Evolutionary conservation across 495 filamentous ascomycete species (phyloP), one percentile per base, ranked within the genome.

Genomic region (Penicillium silybi): DNA sequence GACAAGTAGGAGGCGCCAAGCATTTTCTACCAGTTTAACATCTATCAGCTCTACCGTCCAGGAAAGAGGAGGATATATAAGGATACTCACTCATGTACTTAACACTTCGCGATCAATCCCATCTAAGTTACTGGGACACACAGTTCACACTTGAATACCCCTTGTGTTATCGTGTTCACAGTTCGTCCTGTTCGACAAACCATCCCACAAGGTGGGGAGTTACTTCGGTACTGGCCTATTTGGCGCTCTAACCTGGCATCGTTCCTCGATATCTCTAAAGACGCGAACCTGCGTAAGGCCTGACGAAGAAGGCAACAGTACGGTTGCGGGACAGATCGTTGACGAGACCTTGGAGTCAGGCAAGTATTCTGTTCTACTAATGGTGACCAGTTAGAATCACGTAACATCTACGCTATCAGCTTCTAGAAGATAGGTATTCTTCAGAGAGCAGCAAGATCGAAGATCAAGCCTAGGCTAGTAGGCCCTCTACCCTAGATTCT

Each of bases 211-310:
- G 41, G 25, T 26, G 41, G 41, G 41, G 41, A 44, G 41, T 19
- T 44, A 44, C 41, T 44, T 44, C 41, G 41, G 41, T 44, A 44
- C 19, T 44, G 41, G 26, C 41, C 41, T 44, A 44, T 19, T 44
- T 44, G 41, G 41, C 41, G 41, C 41, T 44, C 41, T 44, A n/a
- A 44, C 41, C 22, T 44, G 41, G 41, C 41, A 27, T 27, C 16
- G 41, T 44, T 44, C 41, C 41, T 44, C 41, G 41, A 44, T 44
- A 44, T 19, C 41, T 44, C 41, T 44, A 44, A 2, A 44, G 19
- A 44, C 41, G 3, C 41, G 41, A 44, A 19, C 41, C 19, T 44
- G 19, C 26, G 41, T 44, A 44, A 44, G 41, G 41, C 41, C 41
- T 44, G 41, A 44, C 19, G 41, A 6, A 44, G 4, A 13, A 4